Percentiles rank a stretch among this genome's conserved stretches.
Evolutionary conservation across 768 basidiomycete genomes (phyloP).

Genomic region (Lentinula raphanica): DNA sequence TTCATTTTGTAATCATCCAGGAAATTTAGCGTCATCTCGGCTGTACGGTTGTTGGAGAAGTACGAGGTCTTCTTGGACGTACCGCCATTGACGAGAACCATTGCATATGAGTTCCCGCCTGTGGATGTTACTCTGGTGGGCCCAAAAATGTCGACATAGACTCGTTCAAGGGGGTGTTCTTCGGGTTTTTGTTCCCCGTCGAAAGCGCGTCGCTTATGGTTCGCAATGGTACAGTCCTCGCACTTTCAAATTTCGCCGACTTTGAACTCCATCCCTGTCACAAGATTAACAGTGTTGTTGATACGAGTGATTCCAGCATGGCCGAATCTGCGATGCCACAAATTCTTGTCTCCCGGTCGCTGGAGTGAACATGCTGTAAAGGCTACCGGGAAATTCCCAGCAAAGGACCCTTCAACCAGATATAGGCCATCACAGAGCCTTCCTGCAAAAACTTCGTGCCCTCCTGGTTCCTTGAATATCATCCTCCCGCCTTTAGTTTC

Average conservation of each 20-base stretch:
- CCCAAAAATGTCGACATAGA: conserved; percentile 12
- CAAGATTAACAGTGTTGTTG: background rate
- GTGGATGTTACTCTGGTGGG: background rate
- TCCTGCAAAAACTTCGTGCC: too few species aligned
- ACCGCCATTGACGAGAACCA: conserved; percentile 2
- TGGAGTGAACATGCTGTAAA: too few species aligned
- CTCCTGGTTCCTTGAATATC: background rate
- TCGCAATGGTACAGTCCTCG: background rate
- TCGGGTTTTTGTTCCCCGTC: background rate
- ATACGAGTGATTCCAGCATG: background rate
- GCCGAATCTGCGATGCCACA: conserved; percentile 3
- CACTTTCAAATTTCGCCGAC: background rate
- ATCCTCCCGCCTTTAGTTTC: background rate
- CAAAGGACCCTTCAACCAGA: background rate
- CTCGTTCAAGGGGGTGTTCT: background rate
- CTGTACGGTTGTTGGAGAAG: conserved; percentile 7
- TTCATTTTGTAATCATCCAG: background rate
- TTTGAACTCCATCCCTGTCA: background rate
- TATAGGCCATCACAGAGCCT: conserved; percentile 4
- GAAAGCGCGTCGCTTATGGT: background rate
- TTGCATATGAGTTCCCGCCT: background rate
- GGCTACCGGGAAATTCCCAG: background rate
- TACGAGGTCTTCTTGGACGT: background rate
- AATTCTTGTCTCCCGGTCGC: too few species aligned
- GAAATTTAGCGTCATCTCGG: background rate